Percentiles rank a stretch among this genome's conserved stretches.
Conservation (phyloP, 1,139 yeast genomes). For the Nakaseomyces sp. region DNA sequence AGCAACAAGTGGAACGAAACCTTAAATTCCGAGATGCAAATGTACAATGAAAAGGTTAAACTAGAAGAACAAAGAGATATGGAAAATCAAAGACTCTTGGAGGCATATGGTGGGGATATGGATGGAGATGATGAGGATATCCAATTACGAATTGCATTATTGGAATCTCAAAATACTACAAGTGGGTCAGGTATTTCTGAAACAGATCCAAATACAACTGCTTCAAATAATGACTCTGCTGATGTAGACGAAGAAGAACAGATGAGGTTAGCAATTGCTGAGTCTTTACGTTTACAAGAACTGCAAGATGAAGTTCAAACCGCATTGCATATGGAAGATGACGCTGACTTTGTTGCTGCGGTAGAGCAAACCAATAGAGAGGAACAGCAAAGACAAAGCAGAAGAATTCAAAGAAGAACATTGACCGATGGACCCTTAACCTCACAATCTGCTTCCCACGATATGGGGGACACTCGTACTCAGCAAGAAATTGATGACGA, state of each 20-base stretch:
- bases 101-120: slow-evolving; percentile 30
- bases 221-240: not conserved
- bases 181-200: slow-evolving; percentile 12
- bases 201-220: slow-evolving; percentile 8
- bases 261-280: slow-evolving; percentile 21
- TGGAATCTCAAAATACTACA: slow-evolving; percentile 28
- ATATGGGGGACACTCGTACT: not conserved
- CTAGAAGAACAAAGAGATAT: slow-evolving; percentile 18
- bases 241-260: slow-evolving; percentile 18
- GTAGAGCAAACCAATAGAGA: slow-evolving; percentile 26
- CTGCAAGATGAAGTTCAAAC: slow-evolving; percentile 24
- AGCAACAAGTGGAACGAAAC: slow-evolving; percentile 27
- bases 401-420: slow-evolving; percentile 8
- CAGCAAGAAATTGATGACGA: slow-evolving; percentile 18
- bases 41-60: slow-evolving; percentile 29
- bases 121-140: slow-evolving; percentile 36
- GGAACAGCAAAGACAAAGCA: slow-evolving; percentile 5
- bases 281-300: slow-evolving; percentile 39
- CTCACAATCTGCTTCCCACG: not conserved
- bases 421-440: not conserved
- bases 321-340: slow-evolving; percentile 24
- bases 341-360: slow-evolving; percentile 32
- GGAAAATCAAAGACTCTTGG: slow-evolving; percentile 18
- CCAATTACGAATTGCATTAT: slow-evolving; percentile 37
- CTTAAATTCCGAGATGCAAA: slow-evolving; percentile 23